These are phyloP conservation scores for Pseudonitzschia delicatissima DNA, from an alignment of 108 stramenopile genomes.

Conservation along the genomic window DNA sequence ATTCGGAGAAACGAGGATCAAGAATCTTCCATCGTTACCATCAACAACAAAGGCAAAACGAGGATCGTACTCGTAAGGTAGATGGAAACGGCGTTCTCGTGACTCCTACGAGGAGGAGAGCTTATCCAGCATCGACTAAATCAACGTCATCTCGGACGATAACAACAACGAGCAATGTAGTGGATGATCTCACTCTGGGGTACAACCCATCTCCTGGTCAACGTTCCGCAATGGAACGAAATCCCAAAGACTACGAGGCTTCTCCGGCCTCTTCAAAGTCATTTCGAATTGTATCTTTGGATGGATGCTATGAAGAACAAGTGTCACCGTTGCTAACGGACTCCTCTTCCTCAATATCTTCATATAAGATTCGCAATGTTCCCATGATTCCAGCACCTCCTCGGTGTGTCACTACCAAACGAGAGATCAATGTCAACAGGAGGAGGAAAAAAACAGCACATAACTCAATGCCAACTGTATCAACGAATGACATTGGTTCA, in stretches of 20 bases:
- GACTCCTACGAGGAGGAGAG: background rate
- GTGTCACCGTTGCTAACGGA: slow-evolving; percentile 5
- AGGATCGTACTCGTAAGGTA: too few species aligned
- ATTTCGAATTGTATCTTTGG: background rate
- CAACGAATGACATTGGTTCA: background rate
- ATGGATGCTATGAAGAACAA: background rate
- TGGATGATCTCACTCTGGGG: background rate
- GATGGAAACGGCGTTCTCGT: too few species aligned
- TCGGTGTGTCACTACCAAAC: background rate
- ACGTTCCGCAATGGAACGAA: background rate
- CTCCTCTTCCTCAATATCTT: background rate
- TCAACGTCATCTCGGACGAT: background rate
- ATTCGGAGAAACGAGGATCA: background rate
- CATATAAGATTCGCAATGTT: background rate
- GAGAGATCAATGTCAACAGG: background rate
- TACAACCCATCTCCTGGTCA: slow-evolving; percentile 1
- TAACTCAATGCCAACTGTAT: background rate
- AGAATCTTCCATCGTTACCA: slow-evolving; percentile 3
- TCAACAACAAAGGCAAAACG: background rate
- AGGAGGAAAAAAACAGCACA: background rate
- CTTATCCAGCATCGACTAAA: background rate
- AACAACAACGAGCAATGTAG: background rate
- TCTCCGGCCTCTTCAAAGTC: background rate
- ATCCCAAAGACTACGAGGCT: background rate
- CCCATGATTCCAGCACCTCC: slow-evolving; percentile 2